Evolutionary conservation across 495 filamentous ascomycete genomes (phyloP).

Genomic region (Thozetella sp.): DNA sequence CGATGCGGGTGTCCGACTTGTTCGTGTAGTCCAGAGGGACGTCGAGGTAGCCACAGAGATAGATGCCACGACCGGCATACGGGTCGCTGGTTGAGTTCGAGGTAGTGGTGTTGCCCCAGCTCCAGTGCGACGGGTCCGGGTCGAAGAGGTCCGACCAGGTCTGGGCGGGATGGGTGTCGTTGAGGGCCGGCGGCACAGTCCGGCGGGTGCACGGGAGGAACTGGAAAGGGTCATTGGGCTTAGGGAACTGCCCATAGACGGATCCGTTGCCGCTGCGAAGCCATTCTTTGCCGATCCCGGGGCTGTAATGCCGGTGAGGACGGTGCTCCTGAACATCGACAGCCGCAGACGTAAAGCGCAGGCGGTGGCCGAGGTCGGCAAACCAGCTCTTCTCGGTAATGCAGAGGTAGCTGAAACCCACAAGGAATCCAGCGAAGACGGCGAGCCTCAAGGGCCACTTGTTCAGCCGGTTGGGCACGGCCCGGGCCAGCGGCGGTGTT

Average conservation of each 20-base stretch:
- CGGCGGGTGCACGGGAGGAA: conserved; percentile 41
- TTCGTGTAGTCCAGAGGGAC: conserved; percentile 50
- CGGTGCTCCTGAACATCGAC: neutral
- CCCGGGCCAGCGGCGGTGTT: too few relatives aligned
- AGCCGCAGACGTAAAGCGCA: too few relatives aligned
- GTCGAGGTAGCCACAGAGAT: conserved; percentile 45
- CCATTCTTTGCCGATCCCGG: neutral
- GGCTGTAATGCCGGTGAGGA: neutral
- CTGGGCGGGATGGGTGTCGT: conserved; percentile 25
- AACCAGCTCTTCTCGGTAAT: too few relatives aligned
- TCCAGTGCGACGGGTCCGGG: conserved; percentile 41
- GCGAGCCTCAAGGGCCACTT: too few relatives aligned
- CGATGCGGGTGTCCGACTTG: conserved; percentile 37
- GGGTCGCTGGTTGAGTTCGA: conserved; percentile 11
- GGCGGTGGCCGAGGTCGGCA: too few relatives aligned
- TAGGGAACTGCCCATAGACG: conserved; percentile 39
- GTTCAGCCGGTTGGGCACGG: too few relatives aligned
- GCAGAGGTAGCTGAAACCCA: too few relatives aligned
- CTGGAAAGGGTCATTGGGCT: conserved; percentile 35
- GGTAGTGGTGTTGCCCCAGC: conserved; percentile 29
- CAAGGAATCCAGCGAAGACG: too few relatives aligned
- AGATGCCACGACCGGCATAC: conserved; percentile 41
- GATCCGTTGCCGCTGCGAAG: conserved; percentile 6
- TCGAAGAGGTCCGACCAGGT: conserved; percentile 42
- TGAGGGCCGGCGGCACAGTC: conserved; percentile 34